These are phyloP conservation scores for Zizania palustris DNA, from an alignment of 202 grass and related monocot genomes.

Conservation along the genomic window DNA sequence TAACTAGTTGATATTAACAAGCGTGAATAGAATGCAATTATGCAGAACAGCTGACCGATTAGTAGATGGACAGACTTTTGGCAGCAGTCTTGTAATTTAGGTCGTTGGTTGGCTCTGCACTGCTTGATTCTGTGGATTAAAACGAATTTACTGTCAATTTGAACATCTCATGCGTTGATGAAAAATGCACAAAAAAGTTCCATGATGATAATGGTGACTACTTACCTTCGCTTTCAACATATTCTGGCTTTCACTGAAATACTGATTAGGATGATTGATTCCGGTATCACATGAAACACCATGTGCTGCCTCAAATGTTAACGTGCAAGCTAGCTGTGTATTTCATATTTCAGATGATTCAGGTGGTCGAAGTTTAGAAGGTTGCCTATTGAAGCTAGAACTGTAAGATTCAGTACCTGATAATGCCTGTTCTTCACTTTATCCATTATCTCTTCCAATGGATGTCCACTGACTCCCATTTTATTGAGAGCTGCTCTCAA, in stretches of 20 bases:
- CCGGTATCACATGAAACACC: slow-evolving; percentile 79
- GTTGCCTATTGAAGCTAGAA: slow-evolving; percentile 27
- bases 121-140: slow-evolving; percentile 51
- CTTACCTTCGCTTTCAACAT: slow-evolving; percentile 60
- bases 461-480: slow-evolving; percentile 67
- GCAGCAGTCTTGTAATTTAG: slow-evolving; percentile 29
- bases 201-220: slow-evolving; percentile 11
- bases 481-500: slow-evolving; percentile 90
- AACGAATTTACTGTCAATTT: slow-evolving; percentile 34
- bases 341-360: slow-evolving; percentile 40
- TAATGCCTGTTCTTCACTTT: slow-evolving; percentile 94
- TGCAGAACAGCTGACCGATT: slow-evolving; percentile 5
- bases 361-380: slow-evolving; percentile 18
- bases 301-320: slow-evolving; percentile 89
- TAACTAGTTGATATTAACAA: slow-evolving; percentile 16
- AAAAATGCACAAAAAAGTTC: neutral
- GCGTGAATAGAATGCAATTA: slow-evolving; percentile 16
- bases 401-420: slow-evolving; percentile 55
- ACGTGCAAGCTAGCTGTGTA: slow-evolving; percentile 91
- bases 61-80: neutral
- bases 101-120: slow-evolving; percentile 38
- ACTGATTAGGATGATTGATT: slow-evolving; percentile 99
- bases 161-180: neutral
- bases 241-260: slow-evolving; percentile 86
- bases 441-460: slow-evolving; percentile 79